Evolutionary conservation across 2,329 filamentous ascomycete genomes (phyloP).

Genomic region (Fusarium mexicanum): DNA sequence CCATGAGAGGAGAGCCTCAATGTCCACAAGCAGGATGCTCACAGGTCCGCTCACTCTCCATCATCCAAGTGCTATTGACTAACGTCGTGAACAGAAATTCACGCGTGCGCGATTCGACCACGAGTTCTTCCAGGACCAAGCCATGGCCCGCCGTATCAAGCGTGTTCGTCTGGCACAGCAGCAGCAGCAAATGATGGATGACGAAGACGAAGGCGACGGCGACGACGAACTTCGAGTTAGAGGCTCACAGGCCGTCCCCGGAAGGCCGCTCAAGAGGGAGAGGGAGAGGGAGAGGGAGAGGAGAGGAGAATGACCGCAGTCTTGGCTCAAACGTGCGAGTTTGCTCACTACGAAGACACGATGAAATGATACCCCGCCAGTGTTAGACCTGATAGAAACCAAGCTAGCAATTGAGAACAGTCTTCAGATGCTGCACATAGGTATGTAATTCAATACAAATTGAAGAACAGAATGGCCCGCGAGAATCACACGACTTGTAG

Average conservation of each 20-base stretch:
- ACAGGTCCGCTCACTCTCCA: constrained; percentile 53
- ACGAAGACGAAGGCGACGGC: constrained; percentile 39
- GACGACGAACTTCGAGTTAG: constrained; percentile 40
- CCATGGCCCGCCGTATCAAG: constrained; percentile 67
- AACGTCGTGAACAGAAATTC: constrained; percentile 54
- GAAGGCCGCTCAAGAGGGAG: constrained; percentile 40
- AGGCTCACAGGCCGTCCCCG: constrained; percentile 35
- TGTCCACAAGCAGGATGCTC: constrained; percentile 75
- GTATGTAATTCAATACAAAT: neutral
- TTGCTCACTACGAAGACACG: constrained; percentile 20
- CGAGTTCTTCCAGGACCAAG: constrained; percentile 66
- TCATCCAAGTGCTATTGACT: neutral
- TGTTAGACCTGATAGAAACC: neutral
- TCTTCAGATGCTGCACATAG: neutral
- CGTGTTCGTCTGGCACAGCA: constrained; percentile 59
- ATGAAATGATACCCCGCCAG: constrained; percentile 37
- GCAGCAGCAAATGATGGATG: constrained; percentile 53
- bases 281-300: constrained; percentile 43
- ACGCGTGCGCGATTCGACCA: constrained; percentile 48
- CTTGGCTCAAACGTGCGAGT: neutral
- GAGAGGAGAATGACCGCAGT: neutral
- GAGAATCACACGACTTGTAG: neutral
- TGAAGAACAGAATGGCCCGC: neutral
- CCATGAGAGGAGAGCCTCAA: constrained; percentile 54
- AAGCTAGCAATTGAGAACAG: neutral